phyloP scores from a whole-genome alignment of 192 early-diverging fungal species.

The Podochytrium sp. region DNA sequence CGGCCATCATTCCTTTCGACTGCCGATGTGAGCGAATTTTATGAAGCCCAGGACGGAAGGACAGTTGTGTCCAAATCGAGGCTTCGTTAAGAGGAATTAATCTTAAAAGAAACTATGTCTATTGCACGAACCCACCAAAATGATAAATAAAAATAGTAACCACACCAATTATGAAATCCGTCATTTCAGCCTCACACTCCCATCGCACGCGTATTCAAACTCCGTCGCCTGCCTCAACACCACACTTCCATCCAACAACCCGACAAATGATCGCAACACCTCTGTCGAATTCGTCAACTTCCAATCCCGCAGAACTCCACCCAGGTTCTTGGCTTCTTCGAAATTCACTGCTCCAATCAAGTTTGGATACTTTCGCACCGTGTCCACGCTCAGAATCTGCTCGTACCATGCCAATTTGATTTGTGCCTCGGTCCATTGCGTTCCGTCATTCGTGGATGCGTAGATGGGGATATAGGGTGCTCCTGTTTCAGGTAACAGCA shows the following conservation, averaged over 20 bases:
- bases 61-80: too few species aligned
- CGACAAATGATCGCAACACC: background rate
- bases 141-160: too few species aligned
- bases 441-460: constrained; percentile 21
- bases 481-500: constrained; percentile 34
- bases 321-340: background rate
- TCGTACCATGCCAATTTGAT: constrained; percentile 8
- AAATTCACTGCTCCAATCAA: constrained; percentile 1
- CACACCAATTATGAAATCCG: too few species aligned
- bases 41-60: too few species aligned
- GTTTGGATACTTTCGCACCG: background rate
- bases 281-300: background rate
- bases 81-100: too few species aligned
- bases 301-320: background rate
- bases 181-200: background rate
- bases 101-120: too few species aligned
- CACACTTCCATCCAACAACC: background rate
- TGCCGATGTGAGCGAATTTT: too few species aligned
- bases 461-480: constrained; percentile 15
- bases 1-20: too few species aligned
- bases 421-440: background rate
- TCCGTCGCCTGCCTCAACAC: background rate
- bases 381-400: background rate
- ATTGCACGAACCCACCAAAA: too few species aligned
- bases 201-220: constrained; percentile 3